Conservation (phyloP, 106 monocot species). For the Apostasia ramifera region DNA sequence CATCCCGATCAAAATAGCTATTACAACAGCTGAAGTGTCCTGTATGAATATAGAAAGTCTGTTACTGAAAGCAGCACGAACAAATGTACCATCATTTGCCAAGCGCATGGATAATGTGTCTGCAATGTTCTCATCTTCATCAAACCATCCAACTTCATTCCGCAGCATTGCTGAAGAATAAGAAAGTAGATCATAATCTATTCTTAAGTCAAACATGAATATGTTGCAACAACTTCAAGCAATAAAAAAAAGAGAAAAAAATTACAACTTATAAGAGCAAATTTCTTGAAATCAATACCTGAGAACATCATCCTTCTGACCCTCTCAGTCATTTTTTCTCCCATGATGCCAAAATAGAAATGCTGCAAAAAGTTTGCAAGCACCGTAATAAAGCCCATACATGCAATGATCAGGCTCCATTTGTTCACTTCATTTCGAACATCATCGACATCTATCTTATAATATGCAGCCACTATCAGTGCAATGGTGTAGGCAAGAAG, state of each 20-base stretch:
- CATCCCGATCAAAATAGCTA: constrained; percentile 79
- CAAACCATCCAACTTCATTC: constrained; percentile 99
- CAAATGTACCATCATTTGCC: constrained; percentile 98
- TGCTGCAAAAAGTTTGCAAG: constrained; percentile 97
- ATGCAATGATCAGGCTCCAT: constrained; percentile 83
- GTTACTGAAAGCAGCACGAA: constrained; percentile 96
- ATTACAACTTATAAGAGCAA: background rate
- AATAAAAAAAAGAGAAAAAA: no score
- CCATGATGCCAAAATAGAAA: constrained; percentile 99
- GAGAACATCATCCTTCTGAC: constrained; percentile 99
- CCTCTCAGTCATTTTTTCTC: constrained; percentile 98
- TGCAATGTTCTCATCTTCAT: constrained; percentile 87
- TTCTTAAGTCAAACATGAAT: background rate
- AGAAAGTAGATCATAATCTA: background rate
- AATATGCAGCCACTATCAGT: constrained; percentile 82
- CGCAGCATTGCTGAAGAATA: constrained; percentile 66
- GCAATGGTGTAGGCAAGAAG: constrained; percentile 86
- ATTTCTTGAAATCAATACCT: constrained; percentile 29
- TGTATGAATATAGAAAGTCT: constrained; percentile 94
- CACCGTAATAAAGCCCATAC: constrained; percentile 90
- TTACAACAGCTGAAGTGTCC: constrained; percentile 67
- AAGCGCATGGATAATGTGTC: constrained; percentile 86
- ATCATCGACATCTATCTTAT: constrained; percentile 43
- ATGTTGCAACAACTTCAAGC: no score
- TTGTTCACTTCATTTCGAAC: constrained; percentile 71